A percentile compares a stretch with the other conserved stretches of the same genome.
Evolutionary conservation across 2,329 filamentous ascomycete species (phyloP).

Genomic region (Fonsecaea pugnacius): DNA sequence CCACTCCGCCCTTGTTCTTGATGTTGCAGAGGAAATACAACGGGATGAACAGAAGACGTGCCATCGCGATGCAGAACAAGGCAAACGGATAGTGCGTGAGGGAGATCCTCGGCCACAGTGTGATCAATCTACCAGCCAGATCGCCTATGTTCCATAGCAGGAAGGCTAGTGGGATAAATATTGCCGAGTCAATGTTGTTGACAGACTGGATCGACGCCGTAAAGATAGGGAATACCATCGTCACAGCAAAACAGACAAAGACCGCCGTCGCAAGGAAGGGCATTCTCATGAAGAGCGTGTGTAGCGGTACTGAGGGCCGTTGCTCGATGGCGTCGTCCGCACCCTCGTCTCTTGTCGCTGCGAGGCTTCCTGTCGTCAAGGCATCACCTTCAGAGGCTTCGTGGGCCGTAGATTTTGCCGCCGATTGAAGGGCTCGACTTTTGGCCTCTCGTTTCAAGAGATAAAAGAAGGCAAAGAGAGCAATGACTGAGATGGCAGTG

Average conservation of each 20-base stretch:
- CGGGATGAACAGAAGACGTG: conserved; percentile 73
- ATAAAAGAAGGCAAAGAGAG: conserved; percentile 74
- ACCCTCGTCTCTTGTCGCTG: conserved; percentile 43
- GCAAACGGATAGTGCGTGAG: conserved; percentile 66
- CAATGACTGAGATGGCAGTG: conserved; percentile 70
- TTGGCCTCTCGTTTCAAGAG: conserved; percentile 62
- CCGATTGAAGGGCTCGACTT: conserved; percentile 21
- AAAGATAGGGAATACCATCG: conserved; percentile 96
- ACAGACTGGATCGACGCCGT: conserved; percentile 69
- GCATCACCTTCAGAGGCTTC: conserved; percentile 32
- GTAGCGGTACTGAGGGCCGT: conserved; percentile 62
- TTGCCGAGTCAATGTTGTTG: conserved; percentile 64
- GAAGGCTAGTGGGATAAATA: conserved; percentile 89
- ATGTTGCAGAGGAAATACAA: conserved; percentile 92
- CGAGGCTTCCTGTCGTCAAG: conserved; percentile 41
- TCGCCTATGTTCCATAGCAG: conserved; percentile 94
- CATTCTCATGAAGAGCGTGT: conserved; percentile 73
- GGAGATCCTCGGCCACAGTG: conserved; percentile 60
- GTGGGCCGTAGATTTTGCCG: conserved; percentile 31
- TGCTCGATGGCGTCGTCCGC: conserved; percentile 12
- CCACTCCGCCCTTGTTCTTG: conserved; percentile 70
- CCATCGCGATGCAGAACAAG: conserved; percentile 70
- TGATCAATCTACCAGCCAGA: conserved; percentile 72
- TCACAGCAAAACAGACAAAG: conserved; percentile 77
- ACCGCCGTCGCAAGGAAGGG: conserved; percentile 77